Evolutionary conservation across 1,284 basidiomycete genomes (phyloP), one percentile per base, ranked within the genome.

Genomic region (Golubevia pallescens): DNA sequence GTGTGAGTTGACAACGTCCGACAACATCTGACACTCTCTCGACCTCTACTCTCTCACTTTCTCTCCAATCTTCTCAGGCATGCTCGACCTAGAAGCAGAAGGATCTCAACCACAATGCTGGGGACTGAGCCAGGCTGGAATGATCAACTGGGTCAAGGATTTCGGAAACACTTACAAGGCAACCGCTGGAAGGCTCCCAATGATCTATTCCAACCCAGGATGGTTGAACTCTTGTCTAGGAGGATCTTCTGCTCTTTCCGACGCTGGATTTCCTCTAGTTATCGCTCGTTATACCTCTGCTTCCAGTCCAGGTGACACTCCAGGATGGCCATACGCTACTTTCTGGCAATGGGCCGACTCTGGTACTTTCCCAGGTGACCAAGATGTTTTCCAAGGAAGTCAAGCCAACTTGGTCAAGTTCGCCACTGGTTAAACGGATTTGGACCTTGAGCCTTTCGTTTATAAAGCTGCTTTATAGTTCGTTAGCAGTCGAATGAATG

Each of bases 191-290:
- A 87, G 83, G 13, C 82, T 71, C 58, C 82, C 77, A 87, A 89
- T 89, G 57, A 90, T 92, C 62, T 92, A 91, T 75, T 89, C 89
- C 28, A 90, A 88, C 1, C 89, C 90, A 1, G 87, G 89, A 73
- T 92, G 90, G 91, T 92, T 90, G 91, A 89, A 74, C 38, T 88
- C 87, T 19, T 92, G 91, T 84, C 91, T 90, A 1, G 71, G 1
- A 89, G 89, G 6, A 89, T 90, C 80, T 89, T 87, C 66, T 85
- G 87, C 32, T 80, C 86, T 28, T 90, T 91, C 71, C 88, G 80
- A 10, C 63, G 75, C 6, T 87, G 86, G 63, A 89, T 89, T 66
- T 78, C 89, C 90, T 1, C 86, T 92, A 0, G 90, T 89, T 88
- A 87, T 91, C 51, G 90, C 91, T 0, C 85, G 86, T 58, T 91